Conservation (phyloP, 2,329 filamentous ascomycete genomes). For the Xylariaceae sp. region DNA sequence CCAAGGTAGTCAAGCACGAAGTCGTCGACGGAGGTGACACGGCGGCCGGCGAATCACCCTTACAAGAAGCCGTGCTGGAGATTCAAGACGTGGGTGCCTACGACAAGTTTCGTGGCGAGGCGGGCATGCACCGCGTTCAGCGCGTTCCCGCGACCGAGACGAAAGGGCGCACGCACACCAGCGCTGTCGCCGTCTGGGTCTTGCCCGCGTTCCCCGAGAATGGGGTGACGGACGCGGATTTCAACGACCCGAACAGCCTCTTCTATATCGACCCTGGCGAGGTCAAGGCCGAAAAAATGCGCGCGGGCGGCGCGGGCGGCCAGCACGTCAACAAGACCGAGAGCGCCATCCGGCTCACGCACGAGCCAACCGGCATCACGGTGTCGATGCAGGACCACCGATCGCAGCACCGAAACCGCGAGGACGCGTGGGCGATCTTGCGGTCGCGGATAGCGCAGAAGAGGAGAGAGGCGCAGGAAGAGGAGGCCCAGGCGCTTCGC, state of each 20-base stretch:
- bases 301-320: constrained; percentile 84
- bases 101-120: constrained; percentile 76
- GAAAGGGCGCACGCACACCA: constrained; percentile 89
- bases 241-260: constrained; percentile 82
- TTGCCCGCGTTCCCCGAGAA: constrained; percentile 73
- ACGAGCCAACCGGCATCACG: constrained; percentile 78
- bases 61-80: constrained; percentile 86
- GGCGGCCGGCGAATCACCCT: constrained; percentile 56
- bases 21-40: constrained; percentile 58
- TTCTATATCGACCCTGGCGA: constrained; percentile 86
- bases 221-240: constrained; percentile 50
- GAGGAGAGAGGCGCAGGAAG: constrained; percentile 77
- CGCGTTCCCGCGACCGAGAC: constrained; percentile 87
- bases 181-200: constrained; percentile 87
- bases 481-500: constrained; percentile 68
- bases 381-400: constrained; percentile 91
- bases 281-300: constrained; percentile 83
- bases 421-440: constrained; percentile 80
- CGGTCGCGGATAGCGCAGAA: constrained; percentile 77
- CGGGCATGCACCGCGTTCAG: constrained; percentile 93
- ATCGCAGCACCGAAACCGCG: constrained; percentile 85
- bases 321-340: constrained; percentile 99
- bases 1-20: constrained; percentile 75
- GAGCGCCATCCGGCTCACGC: constrained; percentile 88
- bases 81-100: constrained; percentile 75